Conservation (phyloP, 192 early-diverging fungal genomes). For the Funneliformis geosporum region DNA sequence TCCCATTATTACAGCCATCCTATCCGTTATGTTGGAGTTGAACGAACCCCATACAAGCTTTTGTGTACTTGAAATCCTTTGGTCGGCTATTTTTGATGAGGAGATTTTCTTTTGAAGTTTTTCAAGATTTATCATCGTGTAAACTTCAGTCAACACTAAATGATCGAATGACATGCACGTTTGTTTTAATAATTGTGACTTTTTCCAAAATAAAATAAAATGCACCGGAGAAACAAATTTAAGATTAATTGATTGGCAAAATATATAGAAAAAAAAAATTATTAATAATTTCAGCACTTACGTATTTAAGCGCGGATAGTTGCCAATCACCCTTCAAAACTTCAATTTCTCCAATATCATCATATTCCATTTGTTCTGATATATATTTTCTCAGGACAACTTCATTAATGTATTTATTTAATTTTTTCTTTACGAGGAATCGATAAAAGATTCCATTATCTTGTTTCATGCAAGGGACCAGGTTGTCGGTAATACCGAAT, state of each 20-base stretch:
- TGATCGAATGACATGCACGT: slow-evolving; percentile 44
- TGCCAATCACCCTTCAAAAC: slow-evolving; percentile 26
- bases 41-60: not conserved
- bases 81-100: slow-evolving; percentile 15
- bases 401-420: not conserved
- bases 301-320: slow-evolving; percentile 32
- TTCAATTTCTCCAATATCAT: slow-evolving; percentile 42
- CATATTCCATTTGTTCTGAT: slow-evolving; percentile 57
- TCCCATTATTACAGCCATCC: not conserved
- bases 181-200: not conserved
- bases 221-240: not conserved
- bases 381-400: slow-evolving; percentile 35
- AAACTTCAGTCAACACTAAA: slow-evolving; percentile 41
- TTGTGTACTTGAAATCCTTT: not conserved
- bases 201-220: not conserved
- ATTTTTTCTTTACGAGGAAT: slow-evolving; percentile 43
- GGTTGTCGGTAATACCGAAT: slow-evolving; percentile 58
- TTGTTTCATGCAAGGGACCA: slow-evolving; percentile 51
- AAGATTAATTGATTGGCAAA: not conserved
- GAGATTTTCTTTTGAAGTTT: slow-evolving; percentile 34
- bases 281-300: slow-evolving; percentile 17
- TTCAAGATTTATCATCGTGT: slow-evolving; percentile 40
- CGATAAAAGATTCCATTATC: slow-evolving; percentile 47
- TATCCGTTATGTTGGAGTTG: not conserved
- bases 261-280: not conserved